Evolutionary conservation across 306 rosid species (phyloP).

Genomic region (Quercus mongolica): DNA sequence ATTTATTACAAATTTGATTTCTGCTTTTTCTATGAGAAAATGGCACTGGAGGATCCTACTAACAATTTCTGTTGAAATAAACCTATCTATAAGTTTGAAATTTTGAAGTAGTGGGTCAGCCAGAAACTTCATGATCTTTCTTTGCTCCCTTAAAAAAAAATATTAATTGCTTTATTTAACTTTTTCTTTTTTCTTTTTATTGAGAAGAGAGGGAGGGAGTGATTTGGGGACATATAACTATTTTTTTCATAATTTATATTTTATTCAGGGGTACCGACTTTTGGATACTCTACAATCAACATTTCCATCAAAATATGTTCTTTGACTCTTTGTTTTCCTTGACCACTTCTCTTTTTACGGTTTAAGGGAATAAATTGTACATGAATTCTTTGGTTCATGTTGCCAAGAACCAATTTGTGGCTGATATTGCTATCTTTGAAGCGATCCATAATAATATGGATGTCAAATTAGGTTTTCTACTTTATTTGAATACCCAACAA

Average conservation of each 20-base stretch:
- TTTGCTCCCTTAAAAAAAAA: background rate
- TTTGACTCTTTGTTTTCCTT: background rate
- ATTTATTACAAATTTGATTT: background rate
- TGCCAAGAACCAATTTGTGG: background rate
- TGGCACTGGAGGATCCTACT: background rate
- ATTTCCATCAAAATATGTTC: background rate
- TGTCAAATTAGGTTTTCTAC: too few species aligned
- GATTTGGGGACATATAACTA: too few species aligned
- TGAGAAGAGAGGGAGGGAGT: background rate
- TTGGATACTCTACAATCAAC: background rate
- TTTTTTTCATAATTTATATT: too few species aligned
- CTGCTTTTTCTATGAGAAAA: background rate
- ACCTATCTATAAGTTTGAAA: background rate
- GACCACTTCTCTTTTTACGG: background rate
- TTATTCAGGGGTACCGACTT: background rate
- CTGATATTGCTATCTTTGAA: too few species aligned
- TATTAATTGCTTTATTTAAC: background rate
- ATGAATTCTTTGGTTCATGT: background rate
- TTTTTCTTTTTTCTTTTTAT: background rate
- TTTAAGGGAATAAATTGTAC: background rate
- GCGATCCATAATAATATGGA: too few species aligned
- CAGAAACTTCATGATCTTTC: conserved; percentile 1
- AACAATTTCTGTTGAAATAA: background rate
- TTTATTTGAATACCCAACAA: background rate
- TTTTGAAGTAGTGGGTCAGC: background rate